Conservation (phyloP, 2,329 filamentous ascomycete species). For the Xylogone sp. region DNA sequence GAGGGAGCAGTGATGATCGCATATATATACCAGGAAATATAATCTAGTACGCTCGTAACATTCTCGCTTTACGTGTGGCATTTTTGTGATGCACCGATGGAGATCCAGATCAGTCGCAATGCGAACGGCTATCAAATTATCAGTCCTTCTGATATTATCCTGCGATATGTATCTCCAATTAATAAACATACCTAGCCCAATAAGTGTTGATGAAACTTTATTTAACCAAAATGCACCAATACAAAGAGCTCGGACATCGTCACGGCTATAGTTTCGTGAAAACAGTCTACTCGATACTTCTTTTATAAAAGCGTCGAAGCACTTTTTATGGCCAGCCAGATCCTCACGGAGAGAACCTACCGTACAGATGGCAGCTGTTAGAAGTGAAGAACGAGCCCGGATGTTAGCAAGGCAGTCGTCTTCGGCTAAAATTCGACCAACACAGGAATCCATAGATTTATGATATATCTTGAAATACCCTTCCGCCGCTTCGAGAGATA, state of each 20-base stretch:
- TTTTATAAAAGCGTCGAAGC: constrained; percentile 8
- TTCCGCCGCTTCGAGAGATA: constrained; percentile 23
- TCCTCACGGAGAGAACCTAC: constrained; percentile 23
- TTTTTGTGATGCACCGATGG: constrained; percentile 32
- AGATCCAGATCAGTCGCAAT: constrained; percentile 35
- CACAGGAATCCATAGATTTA: constrained; percentile 27
- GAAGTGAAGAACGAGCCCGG: constrained; percentile 25
- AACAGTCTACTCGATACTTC: constrained; percentile 13
- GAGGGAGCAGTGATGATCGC: constrained; percentile 33
- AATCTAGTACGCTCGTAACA: constrained; percentile 32
- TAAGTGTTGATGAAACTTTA: constrained; percentile 19
- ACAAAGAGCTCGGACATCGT: constrained; percentile 29
- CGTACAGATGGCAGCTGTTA: constrained; percentile 30
- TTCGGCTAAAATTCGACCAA: constrained; percentile 29
- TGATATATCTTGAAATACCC: constrained; percentile 27
- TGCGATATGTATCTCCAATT: not conserved
- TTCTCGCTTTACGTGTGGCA: constrained; percentile 25
- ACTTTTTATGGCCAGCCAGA: constrained; percentile 9
- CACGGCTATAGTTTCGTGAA: constrained; percentile 14
- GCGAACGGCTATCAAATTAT: constrained; percentile 30
- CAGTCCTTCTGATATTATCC: constrained; percentile 6
- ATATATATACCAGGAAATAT: constrained; percentile 35
- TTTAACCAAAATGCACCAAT: constrained; percentile 34
- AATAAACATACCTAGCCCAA: constrained; percentile 12
- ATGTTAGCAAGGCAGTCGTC: constrained; percentile 21